Conservation (phyloP, 306 rosid species). For the Echinosophora koreensis region DNA sequence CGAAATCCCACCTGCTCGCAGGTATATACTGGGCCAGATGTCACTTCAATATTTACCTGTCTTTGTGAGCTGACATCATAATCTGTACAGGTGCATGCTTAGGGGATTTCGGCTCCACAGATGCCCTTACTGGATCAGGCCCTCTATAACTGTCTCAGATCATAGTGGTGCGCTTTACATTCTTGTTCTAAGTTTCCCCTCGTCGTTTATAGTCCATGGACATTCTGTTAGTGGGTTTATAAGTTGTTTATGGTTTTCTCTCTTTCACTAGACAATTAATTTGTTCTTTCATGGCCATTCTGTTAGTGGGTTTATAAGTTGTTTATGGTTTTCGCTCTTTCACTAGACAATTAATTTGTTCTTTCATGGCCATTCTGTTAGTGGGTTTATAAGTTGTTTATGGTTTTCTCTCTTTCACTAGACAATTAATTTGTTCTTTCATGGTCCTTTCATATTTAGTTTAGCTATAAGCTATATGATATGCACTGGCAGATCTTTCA, state of each 20-base stretch:
- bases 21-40: conserved; percentile 58
- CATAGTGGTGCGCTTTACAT: conserved; percentile 75
- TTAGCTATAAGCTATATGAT: conserved; percentile 27
- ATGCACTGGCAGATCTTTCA: conserved; percentile 5
- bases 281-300: neutral
- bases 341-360: conserved; percentile 23
- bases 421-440: conserved; percentile 24
- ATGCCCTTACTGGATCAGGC: conserved; percentile 99
- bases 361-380: neutral
- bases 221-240: conserved; percentile 7
- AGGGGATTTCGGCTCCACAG: conserved; percentile 97
- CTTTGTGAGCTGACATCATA: conserved; percentile 42
- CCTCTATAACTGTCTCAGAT: conserved; percentile 89
- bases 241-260: neutral
- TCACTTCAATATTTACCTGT: conserved; percentile 23
- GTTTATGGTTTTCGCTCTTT: conserved; percentile 2
- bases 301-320: neutral
- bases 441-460: conserved; percentile 9
- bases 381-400: neutral
- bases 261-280: conserved; percentile 24
- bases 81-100: conserved; percentile 86
- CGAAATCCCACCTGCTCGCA: conserved; percentile 88
- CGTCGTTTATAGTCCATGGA: conserved; percentile 17
- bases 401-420: neutral
- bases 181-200: conserved; percentile 38